Evolutionary conservation across 768 basidiomycete genomes (phyloP).

Genomic region (Pleurotus giganteus): DNA sequence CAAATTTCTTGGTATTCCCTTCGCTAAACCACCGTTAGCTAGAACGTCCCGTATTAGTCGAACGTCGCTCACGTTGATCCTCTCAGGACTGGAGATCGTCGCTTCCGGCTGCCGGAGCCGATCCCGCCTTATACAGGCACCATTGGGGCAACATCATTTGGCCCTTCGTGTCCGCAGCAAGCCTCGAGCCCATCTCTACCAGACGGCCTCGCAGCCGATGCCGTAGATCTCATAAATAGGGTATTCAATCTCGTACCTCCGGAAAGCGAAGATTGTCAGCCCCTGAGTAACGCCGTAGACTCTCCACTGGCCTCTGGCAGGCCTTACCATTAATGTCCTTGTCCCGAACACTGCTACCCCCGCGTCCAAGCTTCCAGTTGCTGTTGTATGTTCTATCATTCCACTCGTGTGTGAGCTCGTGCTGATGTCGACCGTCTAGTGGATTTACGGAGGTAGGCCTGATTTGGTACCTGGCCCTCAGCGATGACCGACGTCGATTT

Average conservation of each 20-base stretch:
- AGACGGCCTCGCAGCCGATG: constrained; percentile 31
- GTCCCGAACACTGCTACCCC: constrained; percentile 39
- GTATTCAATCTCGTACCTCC: constrained; percentile 29
- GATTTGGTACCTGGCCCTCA: background rate
- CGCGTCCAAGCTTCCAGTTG: constrained; percentile 47
- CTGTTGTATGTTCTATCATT: constrained; percentile 38
- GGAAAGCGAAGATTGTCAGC: constrained; percentile 46
- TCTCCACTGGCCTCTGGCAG: constrained; percentile 20
- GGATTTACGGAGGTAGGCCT: constrained; percentile 46
- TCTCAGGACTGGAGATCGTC: background rate
- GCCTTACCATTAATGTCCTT: constrained; percentile 53
- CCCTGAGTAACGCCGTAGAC: background rate
- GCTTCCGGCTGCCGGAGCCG: constrained; percentile 28
- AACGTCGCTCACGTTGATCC: background rate
- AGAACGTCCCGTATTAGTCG: background rate
- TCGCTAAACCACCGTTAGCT: constrained; percentile 52
- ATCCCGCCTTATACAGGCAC: constrained; percentile 24
- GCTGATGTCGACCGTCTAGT: constrained; percentile 25
- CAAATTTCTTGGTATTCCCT: constrained; percentile 54
- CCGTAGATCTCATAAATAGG: constrained; percentile 30
- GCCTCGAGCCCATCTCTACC: constrained; percentile 31
- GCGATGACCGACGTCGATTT: background rate
- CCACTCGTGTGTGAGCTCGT: background rate
- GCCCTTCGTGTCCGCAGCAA: constrained; percentile 42
- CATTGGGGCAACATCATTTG: constrained; percentile 26